Base-by-base conservation (phyloP, 345 rosid species). In the Boechera stricta region DNA sequence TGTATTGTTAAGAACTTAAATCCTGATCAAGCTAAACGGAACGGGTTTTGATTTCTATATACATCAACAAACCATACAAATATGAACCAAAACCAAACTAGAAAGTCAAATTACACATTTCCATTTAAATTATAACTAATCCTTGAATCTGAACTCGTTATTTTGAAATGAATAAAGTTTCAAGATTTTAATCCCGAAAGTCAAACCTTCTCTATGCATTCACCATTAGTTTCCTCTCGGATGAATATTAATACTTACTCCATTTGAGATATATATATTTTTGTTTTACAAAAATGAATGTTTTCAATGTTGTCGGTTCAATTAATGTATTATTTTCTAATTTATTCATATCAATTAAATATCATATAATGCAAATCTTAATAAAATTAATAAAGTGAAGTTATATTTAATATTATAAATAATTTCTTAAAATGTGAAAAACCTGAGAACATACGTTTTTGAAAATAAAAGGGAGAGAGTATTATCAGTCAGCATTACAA, bases 151-250 rank as follows among this genome's bases (percentile, higher is more conserved):
- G 18, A 49, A 66, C 57, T 9, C 57, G 7, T 24, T 42, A 29
- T 31, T 58, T 48, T 47, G 29, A 47, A 60, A 72, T 24, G 38
- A 24, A 36, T 26, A 16, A 72, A 36, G 31, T 61, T 59, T 57
- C 9, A 24, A 59, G 29, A 36, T 32, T 24, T 11, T 5, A 51
- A 51, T 16, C 62, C 39, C 42, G 31, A 28, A 28, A 28, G 29
- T 28, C 29, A 28, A 2, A 28, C 3, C 29, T 28, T 28, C 29
- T 28, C 29, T 16, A 5, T 15, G 52, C 18, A 69, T 28, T 9
- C 29, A 24, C 7, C 10, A 26, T 38, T 41, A 32, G 49, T 42
- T 39, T 29, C 5, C 12, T 58, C 65, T 31, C 15, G 2, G 15
- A 70, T 57, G 65, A 16, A 57, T 38, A 47, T n/a, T 2, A 28